phyloP scores from a whole-genome alignment of 345 rosid genomes.

The Brassica rapa region DNA sequence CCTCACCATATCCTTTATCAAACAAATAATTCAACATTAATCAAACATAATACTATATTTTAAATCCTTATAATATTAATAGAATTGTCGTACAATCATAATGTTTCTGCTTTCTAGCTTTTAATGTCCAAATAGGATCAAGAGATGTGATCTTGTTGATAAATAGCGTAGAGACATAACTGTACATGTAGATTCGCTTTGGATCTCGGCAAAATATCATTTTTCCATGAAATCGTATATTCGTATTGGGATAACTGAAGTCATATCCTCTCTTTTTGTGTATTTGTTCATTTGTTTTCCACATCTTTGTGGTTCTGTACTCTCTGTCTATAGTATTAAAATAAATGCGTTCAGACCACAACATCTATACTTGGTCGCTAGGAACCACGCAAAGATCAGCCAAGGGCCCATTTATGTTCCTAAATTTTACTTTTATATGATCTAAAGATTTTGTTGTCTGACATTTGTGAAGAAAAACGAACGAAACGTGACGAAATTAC shows the following conservation, averaged over 20 bases:
- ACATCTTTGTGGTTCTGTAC: not conserved
- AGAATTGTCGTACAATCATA: not conserved
- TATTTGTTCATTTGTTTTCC: not conserved
- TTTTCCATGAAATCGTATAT: not conserved
- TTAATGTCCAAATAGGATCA: not conserved
- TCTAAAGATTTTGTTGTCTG: conserved; percentile 4
- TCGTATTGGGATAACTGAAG: not conserved
- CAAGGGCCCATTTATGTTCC: not conserved
- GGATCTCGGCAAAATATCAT: not conserved
- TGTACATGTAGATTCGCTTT: not conserved
- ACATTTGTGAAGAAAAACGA: not conserved
- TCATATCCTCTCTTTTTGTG: not conserved
- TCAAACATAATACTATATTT: not conserved
- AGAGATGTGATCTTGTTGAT: conserved; percentile 1
- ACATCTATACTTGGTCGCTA: not conserved
- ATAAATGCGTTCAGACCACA: not conserved
- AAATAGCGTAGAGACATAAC: not conserved
- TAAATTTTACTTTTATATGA: not conserved
- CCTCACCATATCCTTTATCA: not conserved
- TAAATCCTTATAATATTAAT: not conserved
- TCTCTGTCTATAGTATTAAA: not conserved
- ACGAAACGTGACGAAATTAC: not conserved
- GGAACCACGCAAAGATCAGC: not conserved
- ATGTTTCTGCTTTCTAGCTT: not conserved
- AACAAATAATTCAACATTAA: not conserved